These are phyloP conservation scores for Triticum turgidum DNA, from an alignment of 176 grass and related monocot species.

Conservation along the genomic window DNA sequence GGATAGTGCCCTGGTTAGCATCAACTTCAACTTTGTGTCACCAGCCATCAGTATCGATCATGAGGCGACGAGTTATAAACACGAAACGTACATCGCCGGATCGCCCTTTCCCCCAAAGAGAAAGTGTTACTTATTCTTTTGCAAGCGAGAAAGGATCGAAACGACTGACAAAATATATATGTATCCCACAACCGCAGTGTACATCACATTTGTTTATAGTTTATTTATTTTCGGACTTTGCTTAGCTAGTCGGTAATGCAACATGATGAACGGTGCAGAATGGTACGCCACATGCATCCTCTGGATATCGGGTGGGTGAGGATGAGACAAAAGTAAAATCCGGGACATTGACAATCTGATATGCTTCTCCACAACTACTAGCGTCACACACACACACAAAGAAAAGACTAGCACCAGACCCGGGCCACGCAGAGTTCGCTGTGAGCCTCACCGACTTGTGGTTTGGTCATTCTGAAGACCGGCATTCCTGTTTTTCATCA, in stretches of 20 bases:
- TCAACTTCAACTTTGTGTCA: background rate
- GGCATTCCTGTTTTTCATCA: no score
- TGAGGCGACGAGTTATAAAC: background rate
- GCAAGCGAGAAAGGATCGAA: background rate
- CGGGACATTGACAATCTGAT: background rate
- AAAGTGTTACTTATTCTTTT: background rate
- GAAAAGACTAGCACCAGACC: background rate
- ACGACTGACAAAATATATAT: no score
- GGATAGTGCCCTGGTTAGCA: background rate
- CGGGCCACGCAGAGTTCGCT: background rate
- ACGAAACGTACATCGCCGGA: background rate
- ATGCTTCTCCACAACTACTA: background rate
- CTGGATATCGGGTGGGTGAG: conserved; percentile 17
- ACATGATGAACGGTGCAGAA: background rate
- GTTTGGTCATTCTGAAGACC: background rate
- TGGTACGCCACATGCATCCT: conserved; percentile 9
- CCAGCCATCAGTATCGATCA: background rate
- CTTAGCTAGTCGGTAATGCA: conserved; percentile 9
- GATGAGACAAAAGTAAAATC: conserved; percentile 3
- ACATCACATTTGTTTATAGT: no score
- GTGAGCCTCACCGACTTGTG: background rate
- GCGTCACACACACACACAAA: background rate
- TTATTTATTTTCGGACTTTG: background rate
- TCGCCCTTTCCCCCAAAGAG: background rate
- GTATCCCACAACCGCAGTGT: no score